phyloP scores from a whole-genome alignment of 2,329 filamentous ascomycete genomes.

The Ilyonectria sp. region DNA sequence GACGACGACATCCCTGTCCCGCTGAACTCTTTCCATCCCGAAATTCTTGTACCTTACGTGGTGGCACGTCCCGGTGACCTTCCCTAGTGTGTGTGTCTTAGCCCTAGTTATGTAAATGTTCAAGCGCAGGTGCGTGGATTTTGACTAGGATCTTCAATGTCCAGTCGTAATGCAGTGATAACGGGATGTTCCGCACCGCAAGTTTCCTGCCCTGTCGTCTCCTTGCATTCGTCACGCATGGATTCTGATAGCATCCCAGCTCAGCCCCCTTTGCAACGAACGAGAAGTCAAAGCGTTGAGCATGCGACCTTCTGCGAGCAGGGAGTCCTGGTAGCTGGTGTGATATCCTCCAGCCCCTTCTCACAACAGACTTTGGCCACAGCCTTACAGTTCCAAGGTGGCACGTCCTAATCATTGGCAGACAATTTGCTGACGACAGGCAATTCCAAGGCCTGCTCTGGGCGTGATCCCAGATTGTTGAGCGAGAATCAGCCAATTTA shows the following conservation, averaged over 20 bases:
- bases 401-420: background rate
- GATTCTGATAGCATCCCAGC: background rate
- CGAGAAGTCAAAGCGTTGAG: background rate
- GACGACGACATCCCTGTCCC: background rate
- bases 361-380: background rate
- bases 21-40: background rate
- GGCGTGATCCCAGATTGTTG: background rate
- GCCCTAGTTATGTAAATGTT: background rate
- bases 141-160: background rate
- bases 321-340: background rate
- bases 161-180: background rate
- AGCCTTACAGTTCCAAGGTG: background rate
- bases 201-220: background rate
- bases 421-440: background rate
- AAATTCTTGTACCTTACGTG: background rate
- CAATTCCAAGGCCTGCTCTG: background rate
- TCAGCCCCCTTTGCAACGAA: background rate
- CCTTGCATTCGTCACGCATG: background rate
- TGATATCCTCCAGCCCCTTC: background rate
- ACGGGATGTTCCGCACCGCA: background rate
- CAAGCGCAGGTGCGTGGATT: background rate
- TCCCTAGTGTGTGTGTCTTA: background rate
- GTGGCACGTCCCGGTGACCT: background rate
- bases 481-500: background rate
- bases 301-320: background rate